Percentiles rank a stretch among this genome's conserved stretches.
phyloP scores from a whole-genome alignment of 495 filamentous ascomycete species.

The Penicillium goetzii region DNA sequence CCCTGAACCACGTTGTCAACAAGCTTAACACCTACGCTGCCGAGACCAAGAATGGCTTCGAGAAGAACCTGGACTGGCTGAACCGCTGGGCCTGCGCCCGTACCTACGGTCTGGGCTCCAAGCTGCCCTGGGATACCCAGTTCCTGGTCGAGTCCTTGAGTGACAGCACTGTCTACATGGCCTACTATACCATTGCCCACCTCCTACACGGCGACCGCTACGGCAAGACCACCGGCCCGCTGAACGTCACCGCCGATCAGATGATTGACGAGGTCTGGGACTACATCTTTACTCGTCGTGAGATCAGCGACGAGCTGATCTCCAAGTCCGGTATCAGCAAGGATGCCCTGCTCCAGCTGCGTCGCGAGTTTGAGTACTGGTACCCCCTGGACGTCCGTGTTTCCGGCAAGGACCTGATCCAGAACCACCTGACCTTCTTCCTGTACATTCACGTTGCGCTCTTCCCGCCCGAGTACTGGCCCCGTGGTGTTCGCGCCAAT shows the following conservation, averaged over 20 bases:
- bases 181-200: constrained; percentile 95
- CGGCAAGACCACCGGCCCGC: constrained; percentile 68
- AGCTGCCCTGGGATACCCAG: constrained; percentile 91
- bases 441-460: constrained; percentile 93
- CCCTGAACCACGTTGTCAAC: constrained; percentile 73
- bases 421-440: constrained; percentile 93
- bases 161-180: constrained; percentile 93
- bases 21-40: constrained; percentile 76
- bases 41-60: constrained; percentile 83
- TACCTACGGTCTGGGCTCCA: constrained; percentile 89
- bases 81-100: constrained; percentile 94
- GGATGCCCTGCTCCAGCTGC: constrained; percentile 73
- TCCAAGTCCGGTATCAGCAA: constrained; percentile 69
- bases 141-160: constrained; percentile 91
- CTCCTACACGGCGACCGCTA: constrained; percentile 82
- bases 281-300: constrained; percentile 76
- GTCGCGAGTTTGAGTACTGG: constrained; percentile 93
- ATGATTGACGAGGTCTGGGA: constrained; percentile 98
- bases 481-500: constrained; percentile 78
- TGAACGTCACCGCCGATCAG: constrained; percentile 75
- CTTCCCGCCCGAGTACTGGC: constrained; percentile 87
- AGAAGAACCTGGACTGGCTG: constrained; percentile 85
- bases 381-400: constrained; percentile 88
- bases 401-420: constrained; percentile 85
- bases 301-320: constrained; percentile 65